Conservation (phyloP, 2,329 filamentous ascomycete genomes). For the Fusarium irregulare region DNA sequence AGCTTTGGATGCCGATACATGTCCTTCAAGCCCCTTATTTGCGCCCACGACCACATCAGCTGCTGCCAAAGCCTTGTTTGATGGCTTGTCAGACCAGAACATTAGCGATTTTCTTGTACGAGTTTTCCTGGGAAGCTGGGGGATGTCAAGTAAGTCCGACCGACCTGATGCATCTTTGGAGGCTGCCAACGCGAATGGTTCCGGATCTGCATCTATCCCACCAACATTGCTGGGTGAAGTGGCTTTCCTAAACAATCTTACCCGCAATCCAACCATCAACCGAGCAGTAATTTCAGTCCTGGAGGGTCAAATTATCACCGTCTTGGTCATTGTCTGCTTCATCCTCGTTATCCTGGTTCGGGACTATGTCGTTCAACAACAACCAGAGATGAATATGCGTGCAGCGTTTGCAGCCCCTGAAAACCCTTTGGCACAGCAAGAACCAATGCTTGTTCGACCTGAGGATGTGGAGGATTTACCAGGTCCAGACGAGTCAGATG, state of each 20-base stretch:
- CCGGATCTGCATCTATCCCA: conserved; percentile 21
- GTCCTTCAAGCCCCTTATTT: conserved; percentile 52
- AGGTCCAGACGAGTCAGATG: conserved; percentile 47
- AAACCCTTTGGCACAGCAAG: conserved; percentile 45
- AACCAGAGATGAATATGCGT: conserved; percentile 89
- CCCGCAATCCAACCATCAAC: conserved; percentile 78
- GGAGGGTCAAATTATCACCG: conserved; percentile 93
- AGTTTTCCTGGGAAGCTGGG: conserved; percentile 47
- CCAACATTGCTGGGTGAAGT: conserved; percentile 66
- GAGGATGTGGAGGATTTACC: conserved; percentile 39
- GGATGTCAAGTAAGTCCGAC: conserved; percentile 42
- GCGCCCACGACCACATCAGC: conserved; percentile 49
- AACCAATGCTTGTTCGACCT: conserved; percentile 41
- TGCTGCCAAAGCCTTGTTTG: conserved; percentile 48
- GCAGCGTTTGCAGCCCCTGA: conserved; percentile 67
- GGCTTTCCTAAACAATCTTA: conserved; percentile 68
- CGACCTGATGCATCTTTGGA: conserved; percentile 31
- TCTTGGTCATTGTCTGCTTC: conserved; percentile 91
- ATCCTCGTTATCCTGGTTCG: conserved; percentile 96
- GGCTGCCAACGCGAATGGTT: conserved; percentile 28
- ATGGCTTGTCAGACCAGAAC: conserved; percentile 47
- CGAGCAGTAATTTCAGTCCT: conserved; percentile 82
- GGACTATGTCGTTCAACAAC: conserved; percentile 98
- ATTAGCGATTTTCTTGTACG: conserved; percentile 50
- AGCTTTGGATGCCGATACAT: conserved; percentile 47